Percentiles rank a stretch among this genome's conserved stretches.
These are phyloP conservation scores for Chondrus crispus DNA, from an alignment of 23 red algal species.

Conservation along the genomic window DNA sequence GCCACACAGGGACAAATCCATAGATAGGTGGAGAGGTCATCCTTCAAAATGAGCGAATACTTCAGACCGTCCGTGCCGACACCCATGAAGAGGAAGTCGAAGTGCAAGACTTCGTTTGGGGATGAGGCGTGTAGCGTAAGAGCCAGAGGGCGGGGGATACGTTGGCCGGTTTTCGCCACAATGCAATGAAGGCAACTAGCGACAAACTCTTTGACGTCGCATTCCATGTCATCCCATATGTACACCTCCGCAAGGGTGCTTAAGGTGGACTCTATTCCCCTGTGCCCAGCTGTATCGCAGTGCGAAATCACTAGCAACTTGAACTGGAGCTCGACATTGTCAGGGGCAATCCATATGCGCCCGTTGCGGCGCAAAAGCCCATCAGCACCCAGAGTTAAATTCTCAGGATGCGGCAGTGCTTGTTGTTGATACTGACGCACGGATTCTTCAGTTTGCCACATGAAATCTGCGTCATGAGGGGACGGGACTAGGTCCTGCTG, in stretches of 20 bases:
- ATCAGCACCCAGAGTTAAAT: too few relatives aligned
- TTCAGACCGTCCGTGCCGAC: neutral
- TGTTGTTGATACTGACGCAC: neutral
- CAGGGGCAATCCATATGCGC: neutral
- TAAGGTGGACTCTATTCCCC: neutral
- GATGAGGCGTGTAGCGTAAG: neutral
- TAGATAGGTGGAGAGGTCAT: constrained; percentile 14
- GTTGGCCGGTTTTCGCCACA: neutral
- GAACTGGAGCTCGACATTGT: neutral
- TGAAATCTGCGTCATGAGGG: neutral
- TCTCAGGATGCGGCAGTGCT: too few relatives aligned
- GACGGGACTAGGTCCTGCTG: neutral
- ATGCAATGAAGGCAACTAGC: constrained; percentile 8
- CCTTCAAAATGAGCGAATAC: neutral
- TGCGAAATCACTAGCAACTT: neutral
- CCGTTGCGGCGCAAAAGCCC: neutral
- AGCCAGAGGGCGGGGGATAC: neutral
- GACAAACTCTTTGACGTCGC: neutral
- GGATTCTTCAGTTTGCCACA: neutral
- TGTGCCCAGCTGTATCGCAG: neutral
- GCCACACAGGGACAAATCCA: neutral
- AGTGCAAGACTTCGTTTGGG: constrained; percentile 11
- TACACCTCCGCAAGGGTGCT: neutral
- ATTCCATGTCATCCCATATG: neutral
- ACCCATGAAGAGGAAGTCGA: constrained; percentile 17